Evolutionary conservation across 768 basidiomycete genomes (phyloP).

Genomic region (Gelatoporia subvermispora): DNA sequence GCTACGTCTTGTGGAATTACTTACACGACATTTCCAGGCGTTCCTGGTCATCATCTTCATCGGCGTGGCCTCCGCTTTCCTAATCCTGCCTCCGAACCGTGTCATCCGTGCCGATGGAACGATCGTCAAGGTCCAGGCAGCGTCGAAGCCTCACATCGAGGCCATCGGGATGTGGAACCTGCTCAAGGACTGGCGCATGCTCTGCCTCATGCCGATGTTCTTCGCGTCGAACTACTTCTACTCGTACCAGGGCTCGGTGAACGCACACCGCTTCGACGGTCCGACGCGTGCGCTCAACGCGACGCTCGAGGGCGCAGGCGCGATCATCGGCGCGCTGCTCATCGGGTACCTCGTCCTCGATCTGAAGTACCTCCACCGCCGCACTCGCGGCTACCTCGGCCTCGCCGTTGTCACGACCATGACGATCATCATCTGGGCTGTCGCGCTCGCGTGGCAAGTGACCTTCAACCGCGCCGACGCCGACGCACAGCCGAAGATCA

Average conservation of each 20-base stretch:
- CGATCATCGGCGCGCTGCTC: conserved; percentile 38
- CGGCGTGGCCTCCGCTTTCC: conserved; percentile 30
- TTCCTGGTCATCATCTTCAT: conserved; percentile 43
- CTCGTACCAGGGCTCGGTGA: conserved; percentile 40
- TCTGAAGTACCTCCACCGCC: conserved; percentile 26
- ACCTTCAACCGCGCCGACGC: conserved; percentile 28
- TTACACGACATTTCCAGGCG: conserved; percentile 20
- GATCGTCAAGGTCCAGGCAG: conserved; percentile 31
- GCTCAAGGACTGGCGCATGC: conserved; percentile 38
- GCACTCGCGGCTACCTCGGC: conserved; percentile 35
- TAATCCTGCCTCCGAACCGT: conserved; percentile 32
- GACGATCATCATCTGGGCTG: conserved; percentile 33
- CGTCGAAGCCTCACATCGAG: conserved; percentile 26
- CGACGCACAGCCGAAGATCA: conserved; percentile 14
- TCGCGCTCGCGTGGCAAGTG: conserved; percentile 36
- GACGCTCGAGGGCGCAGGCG: conserved; percentile 33
- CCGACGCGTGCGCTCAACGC: conserved; percentile 41
- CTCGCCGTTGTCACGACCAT: conserved; percentile 27
- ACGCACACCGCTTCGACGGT: conserved; percentile 35
- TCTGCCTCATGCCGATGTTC: conserved; percentile 37
- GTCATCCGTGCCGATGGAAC: conserved; percentile 38
- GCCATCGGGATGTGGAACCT: conserved; percentile 23
- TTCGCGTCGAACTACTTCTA: conserved; percentile 44
- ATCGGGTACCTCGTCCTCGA: conserved; percentile 39
- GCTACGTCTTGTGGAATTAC: not conserved